Evolutionary conservation across 768 basidiomycete genomes (phyloP), one percentile per base, ranked within the genome.

Genomic region (Myochromella boudieri): DNA sequence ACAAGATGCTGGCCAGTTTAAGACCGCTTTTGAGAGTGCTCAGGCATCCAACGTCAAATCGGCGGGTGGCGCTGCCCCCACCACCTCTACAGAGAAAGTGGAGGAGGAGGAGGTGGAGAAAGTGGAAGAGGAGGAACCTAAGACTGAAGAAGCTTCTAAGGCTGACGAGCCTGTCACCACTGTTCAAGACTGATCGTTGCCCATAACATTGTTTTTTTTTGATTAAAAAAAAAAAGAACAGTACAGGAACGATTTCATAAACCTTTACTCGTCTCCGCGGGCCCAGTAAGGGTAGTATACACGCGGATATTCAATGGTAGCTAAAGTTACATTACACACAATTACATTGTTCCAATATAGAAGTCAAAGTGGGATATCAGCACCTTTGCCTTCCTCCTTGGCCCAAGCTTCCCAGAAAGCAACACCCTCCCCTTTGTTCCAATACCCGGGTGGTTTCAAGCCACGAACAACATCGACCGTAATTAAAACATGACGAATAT

Each of bases 1-100:
- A 37, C 44, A 55, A 90, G 85, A 94, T 67, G 97, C 97, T 42
- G 78, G 66, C 53, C 76, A 86, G 48, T 99, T 98, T 78, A 97
- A 95, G 77, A 67, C 71, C 29, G 86, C 81, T 42, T 99, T 98
- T 66, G 92, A 97, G 68, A 71, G 78, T 4, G 94, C 87, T 44
- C 91, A 90, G 72, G 77, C 75, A 64, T 76, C 62, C 52, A 95
- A 94, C 59, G 69, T 77, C 21, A 68, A 62, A 15, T 61, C 80
- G 49, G 51, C 49, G 31, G 63, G 58, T 26, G 58, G 52, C 28
- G 53, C 55, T 44, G 54, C 65, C 20, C 58, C 54, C 31, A 57
- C 63, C 48, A 57, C 66, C 52, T 53, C 64, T 24, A 53, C 57
- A 4, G 67, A 70, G 43, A 60, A 64, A 34, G 68, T 63, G 9